Evolutionary conservation across 257 asterid genomes (phyloP).

Genomic region (Rhazya stricta): DNA sequence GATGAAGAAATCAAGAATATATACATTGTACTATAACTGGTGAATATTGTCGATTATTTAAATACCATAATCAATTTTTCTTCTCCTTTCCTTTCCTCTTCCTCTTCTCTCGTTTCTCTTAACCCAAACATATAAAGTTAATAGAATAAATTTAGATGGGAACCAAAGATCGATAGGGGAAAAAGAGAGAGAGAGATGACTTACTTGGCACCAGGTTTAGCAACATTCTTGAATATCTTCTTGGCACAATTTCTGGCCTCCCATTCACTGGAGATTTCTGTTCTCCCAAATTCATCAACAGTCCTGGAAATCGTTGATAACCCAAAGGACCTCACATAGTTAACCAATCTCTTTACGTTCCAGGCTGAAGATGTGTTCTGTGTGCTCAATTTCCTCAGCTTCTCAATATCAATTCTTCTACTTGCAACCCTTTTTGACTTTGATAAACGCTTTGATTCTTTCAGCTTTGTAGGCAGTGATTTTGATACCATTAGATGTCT

Average conservation of each 20-base stretch:
- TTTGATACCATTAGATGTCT: constrained; percentile 20
- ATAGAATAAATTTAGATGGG: too few species aligned
- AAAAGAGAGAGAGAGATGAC: background rate
- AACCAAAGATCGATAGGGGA: background rate
- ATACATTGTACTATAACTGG: too few species aligned
- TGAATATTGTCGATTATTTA: too few species aligned
- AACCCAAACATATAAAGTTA: too few species aligned
- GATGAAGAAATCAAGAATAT: too few species aligned
- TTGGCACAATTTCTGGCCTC: constrained; percentile 46
- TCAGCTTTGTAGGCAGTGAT: constrained; percentile 32
- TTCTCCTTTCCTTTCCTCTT: too few species aligned
- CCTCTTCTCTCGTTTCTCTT: too few species aligned
- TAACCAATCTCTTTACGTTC: constrained; percentile 49
- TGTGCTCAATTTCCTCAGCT: constrained; percentile 43
- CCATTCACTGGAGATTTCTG: constrained; percentile 50
- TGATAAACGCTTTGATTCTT: constrained; percentile 27
- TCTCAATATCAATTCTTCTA: constrained; percentile 54
- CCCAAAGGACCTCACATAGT: constrained; percentile 51
- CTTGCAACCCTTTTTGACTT: constrained; percentile 28
- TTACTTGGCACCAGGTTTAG: constrained; percentile 57
- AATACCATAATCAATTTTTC: too few species aligned
- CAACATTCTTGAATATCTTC: constrained; percentile 59
- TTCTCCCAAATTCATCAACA: constrained; percentile 37
- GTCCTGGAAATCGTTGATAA: constrained; percentile 45
- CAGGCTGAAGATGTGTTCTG: constrained; percentile 46